These are phyloP conservation scores for Funneliformis caledonium DNA, from an alignment of 371 early-diverging fungal genomes.

Conservation along the genomic window DNA sequence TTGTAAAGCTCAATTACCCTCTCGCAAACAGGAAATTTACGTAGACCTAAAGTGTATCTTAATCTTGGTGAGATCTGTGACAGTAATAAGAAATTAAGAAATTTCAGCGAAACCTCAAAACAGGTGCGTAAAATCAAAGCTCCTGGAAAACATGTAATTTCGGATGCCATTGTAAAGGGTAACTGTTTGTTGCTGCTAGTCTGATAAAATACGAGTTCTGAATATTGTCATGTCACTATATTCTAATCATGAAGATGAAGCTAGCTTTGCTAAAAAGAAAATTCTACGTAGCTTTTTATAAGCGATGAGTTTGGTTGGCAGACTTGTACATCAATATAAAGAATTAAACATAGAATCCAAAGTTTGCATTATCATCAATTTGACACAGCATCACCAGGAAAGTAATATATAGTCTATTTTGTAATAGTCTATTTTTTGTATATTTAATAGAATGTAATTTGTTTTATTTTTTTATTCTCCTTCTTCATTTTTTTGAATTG, in stretches of 20 bases:
- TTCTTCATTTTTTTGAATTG: too few relatives aligned
- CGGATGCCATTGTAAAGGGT: conserved; percentile 21
- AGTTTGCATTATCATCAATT: conserved; percentile 33
- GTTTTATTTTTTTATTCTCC: too few relatives aligned
- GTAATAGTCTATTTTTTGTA: too few relatives aligned
- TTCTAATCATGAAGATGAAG: conserved; percentile 23
- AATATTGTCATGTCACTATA: conserved; percentile 39
- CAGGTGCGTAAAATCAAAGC: conserved; percentile 8
- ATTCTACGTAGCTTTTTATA: conserved; percentile 34
- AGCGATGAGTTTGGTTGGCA: conserved; percentile 32
- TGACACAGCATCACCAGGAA: background rate
- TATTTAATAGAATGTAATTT: too few relatives aligned
- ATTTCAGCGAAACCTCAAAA: background rate
- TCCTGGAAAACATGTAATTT: conserved; percentile 1
- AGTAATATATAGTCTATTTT: too few relatives aligned
- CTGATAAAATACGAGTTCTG: conserved; percentile 31
- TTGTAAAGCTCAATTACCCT: conserved; percentile 32
- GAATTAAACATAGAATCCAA: conserved; percentile 24
- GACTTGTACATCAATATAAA: conserved; percentile 8
- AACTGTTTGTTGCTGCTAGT: conserved; percentile 39
- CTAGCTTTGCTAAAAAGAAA: conserved; percentile 1
- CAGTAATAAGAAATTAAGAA: background rate
- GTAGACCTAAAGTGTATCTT: background rate
- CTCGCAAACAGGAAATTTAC: background rate
- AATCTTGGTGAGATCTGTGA: conserved; percentile 7